Evolutionary conservation across 148 eudicot genomes (phyloP).

Genomic region (Nyssa sinensis): DNA sequence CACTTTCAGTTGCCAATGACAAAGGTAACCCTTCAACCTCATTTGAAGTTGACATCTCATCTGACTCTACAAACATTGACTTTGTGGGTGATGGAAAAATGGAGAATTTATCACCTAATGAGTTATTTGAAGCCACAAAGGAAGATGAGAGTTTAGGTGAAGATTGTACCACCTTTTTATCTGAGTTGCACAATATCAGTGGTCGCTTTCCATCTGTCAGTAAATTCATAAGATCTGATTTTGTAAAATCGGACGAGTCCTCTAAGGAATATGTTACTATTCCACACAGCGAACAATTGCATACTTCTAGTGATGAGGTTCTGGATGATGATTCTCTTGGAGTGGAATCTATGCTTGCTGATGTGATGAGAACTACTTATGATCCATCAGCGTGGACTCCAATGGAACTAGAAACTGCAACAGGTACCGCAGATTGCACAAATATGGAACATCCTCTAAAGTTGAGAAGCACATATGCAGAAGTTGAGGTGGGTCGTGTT

Average conservation of each 20-base stretch:
- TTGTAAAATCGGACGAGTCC: slow-evolving; percentile 12
- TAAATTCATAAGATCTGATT: slow-evolving; percentile 16
- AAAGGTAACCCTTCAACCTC: slow-evolving; percentile 2
- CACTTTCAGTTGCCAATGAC: slow-evolving; percentile 11
- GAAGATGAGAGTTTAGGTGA: slow-evolving; percentile 36
- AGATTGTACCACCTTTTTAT: slow-evolving; percentile 40
- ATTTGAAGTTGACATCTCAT: slow-evolving; percentile 6
- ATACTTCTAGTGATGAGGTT: slow-evolving; percentile 27
- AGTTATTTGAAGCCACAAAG: slow-evolving; percentile 23
- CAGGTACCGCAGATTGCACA: slow-evolving; percentile 59
- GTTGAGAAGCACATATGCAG: slow-evolving; percentile 76
- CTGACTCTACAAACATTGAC: slow-evolving; percentile 13
- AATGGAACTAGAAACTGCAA: slow-evolving; percentile 75
- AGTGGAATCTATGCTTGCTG: slow-evolving; percentile 23
- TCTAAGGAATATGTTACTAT: not conserved
- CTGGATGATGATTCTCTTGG: slow-evolving; percentile 26
- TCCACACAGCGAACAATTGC: slow-evolving; percentile 2
- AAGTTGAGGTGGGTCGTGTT: slow-evolving; percentile 67
- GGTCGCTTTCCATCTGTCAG: slow-evolving; percentile 28
- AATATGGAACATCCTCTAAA: slow-evolving; percentile 63
- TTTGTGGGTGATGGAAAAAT: slow-evolving; percentile 30
- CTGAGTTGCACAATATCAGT: slow-evolving; percentile 36
- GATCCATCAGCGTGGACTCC: slow-evolving; percentile 84
- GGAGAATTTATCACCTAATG: slow-evolving; percentile 33
- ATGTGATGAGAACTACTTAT: slow-evolving; percentile 27